These are phyloP conservation scores for Fusarium sp. DNA, from an alignment of 2,329 filamentous ascomycete genomes.

Conservation along the genomic window DNA sequence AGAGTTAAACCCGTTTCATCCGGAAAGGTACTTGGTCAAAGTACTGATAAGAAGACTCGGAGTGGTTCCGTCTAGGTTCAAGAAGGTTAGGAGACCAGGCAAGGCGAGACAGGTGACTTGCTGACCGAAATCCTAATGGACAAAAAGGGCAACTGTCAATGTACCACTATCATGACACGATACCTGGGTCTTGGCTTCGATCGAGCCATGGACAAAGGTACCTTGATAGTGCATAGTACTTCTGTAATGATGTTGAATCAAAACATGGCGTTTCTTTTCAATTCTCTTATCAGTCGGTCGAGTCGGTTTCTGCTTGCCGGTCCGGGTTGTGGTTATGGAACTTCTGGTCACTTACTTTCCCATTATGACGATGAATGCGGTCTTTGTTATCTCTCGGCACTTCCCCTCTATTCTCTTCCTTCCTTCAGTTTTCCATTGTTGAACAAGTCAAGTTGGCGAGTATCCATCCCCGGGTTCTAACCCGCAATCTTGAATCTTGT, in stretches of 20 bases:
- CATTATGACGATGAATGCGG: constrained; percentile 37
- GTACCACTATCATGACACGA: constrained; percentile 25
- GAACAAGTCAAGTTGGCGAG: constrained; percentile 13
- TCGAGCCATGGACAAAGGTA: constrained; percentile 22
- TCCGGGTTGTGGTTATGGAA: constrained; percentile 21
- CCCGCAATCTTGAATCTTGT: constrained; percentile 30
- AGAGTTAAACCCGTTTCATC: constrained; percentile 28
- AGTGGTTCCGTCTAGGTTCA: constrained; percentile 34
- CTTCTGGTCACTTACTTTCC: constrained; percentile 34
- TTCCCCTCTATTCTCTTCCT: constrained; percentile 29
- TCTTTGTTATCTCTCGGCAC: constrained; percentile 38
- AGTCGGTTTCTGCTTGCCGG: constrained; percentile 25
- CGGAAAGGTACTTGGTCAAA: constrained; percentile 33
- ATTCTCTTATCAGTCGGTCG: constrained; percentile 46
- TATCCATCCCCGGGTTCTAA: constrained; percentile 33
- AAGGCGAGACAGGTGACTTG: constrained; percentile 34
- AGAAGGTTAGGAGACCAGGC: constrained; percentile 7
- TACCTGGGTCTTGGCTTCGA: constrained; percentile 29
- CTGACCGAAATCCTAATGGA: constrained; percentile 30
- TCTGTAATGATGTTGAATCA: constrained; percentile 29
- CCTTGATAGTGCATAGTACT: constrained; percentile 24
- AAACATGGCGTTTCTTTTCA: constrained; percentile 35
- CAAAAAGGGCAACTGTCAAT: constrained; percentile 35
- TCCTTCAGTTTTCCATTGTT: constrained; percentile 3
- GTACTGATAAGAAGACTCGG: constrained; percentile 47